phyloP scores from a whole-genome alignment of 1,284 basidiomycete species.

The Tilletia caries region DNA sequence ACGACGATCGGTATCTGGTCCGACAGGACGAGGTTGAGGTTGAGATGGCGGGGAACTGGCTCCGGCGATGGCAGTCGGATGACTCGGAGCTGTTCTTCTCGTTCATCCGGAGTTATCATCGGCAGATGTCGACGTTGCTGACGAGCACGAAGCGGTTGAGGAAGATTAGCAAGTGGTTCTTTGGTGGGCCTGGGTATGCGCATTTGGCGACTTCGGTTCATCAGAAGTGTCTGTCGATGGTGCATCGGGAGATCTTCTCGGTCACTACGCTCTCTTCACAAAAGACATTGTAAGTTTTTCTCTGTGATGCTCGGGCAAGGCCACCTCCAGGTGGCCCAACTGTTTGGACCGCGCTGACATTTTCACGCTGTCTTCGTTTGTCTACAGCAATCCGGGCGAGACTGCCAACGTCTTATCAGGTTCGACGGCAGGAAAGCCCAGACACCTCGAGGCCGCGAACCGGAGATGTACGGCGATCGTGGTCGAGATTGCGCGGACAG shows the following conservation, averaged over 20 bases:
- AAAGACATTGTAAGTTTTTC: conserved; percentile 38
- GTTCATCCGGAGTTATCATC: conserved; percentile 48
- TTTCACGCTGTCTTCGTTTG: not conserved
- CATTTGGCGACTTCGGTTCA: conserved; percentile 48
- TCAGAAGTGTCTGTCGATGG: conserved; percentile 46
- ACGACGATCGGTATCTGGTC: conserved; percentile 43
- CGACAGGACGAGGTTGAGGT: conserved; percentile 46
- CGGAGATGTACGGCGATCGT: conserved; percentile 47
- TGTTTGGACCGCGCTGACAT: conserved; percentile 3
- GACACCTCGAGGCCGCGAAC: conserved; percentile 49
- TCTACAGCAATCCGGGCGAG: conserved; percentile 44
- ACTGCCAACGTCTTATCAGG: conserved; percentile 49
- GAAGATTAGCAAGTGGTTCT: conserved; percentile 32
- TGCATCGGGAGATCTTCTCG: conserved; percentile 46
- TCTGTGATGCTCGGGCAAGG: too few species aligned
- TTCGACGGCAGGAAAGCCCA: conserved; percentile 46
- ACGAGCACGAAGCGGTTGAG: conserved; percentile 30
- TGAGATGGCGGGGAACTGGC: conserved; percentile 51
- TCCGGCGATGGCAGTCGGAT: conserved; percentile 50
- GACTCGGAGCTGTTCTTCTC: conserved; percentile 51
- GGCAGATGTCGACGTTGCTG: conserved; percentile 40
- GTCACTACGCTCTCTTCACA: conserved; percentile 51
- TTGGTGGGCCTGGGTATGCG: conserved; percentile 46
- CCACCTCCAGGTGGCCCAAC: not conserved
- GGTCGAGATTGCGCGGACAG: conserved; percentile 46